Base-by-base conservation (phyloP, 257 asterid species). In the Solanum chiquidenum region DNA sequence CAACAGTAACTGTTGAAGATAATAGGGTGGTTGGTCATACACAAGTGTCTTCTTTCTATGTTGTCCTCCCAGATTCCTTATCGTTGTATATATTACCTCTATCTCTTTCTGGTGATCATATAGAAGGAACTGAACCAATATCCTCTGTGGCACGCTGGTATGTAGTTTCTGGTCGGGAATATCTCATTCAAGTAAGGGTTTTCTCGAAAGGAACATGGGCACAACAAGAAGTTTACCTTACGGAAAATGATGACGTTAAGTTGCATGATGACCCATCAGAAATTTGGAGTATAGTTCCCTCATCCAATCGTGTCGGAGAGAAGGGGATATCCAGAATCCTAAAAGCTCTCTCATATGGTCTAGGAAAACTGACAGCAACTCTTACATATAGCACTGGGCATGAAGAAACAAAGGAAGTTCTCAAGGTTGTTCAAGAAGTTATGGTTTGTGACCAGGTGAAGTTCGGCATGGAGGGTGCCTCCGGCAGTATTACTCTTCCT, bases 361-460 rank as follows among this genome's bases (percentile, higher is more conserved):
- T 94, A 92, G 99, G 98, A 88, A 95, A 92, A 89, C 91, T 95
- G 90, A 95, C 92, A 42, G 98, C 98, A 82, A 89, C 94, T 83
- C 91, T 96, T 91, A 86, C 92, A 46, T 96, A 94, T 91, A 87
- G 89, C 74, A 88, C 90, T 86, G 96, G 96, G 71, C 85, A 86
- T 80, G 93, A 94, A 60, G 87, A 84, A 37, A 89, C 90, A 84
- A 95, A 92, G 89, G 98, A 94, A 91, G 92, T 92, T 89, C 89
- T 96, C 88, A 95, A 93, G 91, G 97, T 94, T 89, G 93, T 91
- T 87, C 98, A 96, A 89, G 99, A 96, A 92, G 92, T 96, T 83
- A 96, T 95, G 98, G 98, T 95, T 8, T 96, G 99, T 76, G 95
- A 94, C 87, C 95, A 90, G 92, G 98, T 96, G 89, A 90, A 91